phyloP scores from a whole-genome alignment of 306 rosid genomes.

The Acacia confusa region DNA sequence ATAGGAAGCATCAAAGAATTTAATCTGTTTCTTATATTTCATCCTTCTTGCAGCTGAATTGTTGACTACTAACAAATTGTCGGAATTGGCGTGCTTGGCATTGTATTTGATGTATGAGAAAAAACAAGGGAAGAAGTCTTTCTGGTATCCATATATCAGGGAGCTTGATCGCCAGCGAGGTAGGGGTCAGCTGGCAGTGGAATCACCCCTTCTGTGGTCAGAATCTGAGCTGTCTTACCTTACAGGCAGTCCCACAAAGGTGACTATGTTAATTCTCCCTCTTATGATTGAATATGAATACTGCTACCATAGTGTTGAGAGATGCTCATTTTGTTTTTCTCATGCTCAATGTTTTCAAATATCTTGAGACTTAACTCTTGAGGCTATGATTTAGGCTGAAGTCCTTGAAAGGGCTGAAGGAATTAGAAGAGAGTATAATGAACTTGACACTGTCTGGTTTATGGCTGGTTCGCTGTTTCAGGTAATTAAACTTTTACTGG shows the following conservation, averaged over 20 bases:
- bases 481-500: slow-evolving; percentile 47
- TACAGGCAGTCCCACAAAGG: slow-evolving; percentile 90
- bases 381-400: slow-evolving; percentile 65
- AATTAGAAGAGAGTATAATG: slow-evolving; percentile 89
- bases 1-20: neutral
- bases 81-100: slow-evolving; percentile 98
- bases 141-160: slow-evolving; percentile 88
- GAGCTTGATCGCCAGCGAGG: slow-evolving; percentile 99
- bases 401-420: slow-evolving; percentile 82
- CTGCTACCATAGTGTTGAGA: neutral
- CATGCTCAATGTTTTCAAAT: slow-evolving; percentile 30
- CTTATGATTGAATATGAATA: slow-evolving; percentile 13
- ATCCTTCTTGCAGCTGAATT: slow-evolving; percentile 77
- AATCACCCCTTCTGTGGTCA: slow-evolving; percentile 94
- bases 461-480: slow-evolving; percentile 99
- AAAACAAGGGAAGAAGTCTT: slow-evolving; percentile 97
- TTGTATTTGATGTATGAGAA: slow-evolving; percentile 98
- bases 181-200: slow-evolving; percentile 90
- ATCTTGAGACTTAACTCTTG: slow-evolving; percentile 27
- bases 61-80: slow-evolving; percentile 88
- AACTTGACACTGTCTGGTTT: slow-evolving; percentile 98
- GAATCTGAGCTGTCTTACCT: slow-evolving; percentile 82
- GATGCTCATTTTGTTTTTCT: slow-evolving; percentile 3
- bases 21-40: slow-evolving; percentile 27
- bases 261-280: slow-evolving; percentile 19